Conservation (phyloP, 768 basidiomycete genomes). For the Multifurca ochricompacta region DNA sequence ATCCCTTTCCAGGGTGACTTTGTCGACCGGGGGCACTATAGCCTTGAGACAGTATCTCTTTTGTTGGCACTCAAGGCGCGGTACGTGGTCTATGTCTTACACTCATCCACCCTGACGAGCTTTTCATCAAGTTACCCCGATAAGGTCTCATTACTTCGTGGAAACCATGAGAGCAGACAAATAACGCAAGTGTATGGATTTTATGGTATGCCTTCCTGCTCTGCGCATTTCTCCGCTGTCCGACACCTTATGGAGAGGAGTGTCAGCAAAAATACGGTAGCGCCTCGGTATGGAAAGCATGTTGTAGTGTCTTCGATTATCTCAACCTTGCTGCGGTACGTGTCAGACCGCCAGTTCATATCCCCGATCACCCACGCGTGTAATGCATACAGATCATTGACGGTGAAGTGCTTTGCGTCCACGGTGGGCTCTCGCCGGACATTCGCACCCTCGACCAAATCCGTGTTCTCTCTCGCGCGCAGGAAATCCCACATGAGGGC, state of each 20-base stretch:
- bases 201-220: constrained; percentile 54
- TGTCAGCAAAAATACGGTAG: constrained; percentile 98
- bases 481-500: constrained; percentile 98
- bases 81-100: constrained; percentile 31
- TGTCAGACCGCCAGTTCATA: constrained; percentile 2
- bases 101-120: background rate
- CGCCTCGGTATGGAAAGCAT: constrained; percentile 93
- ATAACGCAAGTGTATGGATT: constrained; percentile 99
- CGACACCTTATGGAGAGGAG: constrained; percentile 52
- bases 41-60: constrained; percentile 88
- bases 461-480: constrained; percentile 84
- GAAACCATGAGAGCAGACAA: constrained; percentile 95
- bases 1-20: constrained; percentile 71
- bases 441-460: constrained; percentile 94
- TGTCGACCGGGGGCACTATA: constrained; percentile 95
- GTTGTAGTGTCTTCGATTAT: constrained; percentile 94
- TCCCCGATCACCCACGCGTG: background rate
- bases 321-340: constrained; percentile 88
- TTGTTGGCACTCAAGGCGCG: constrained; percentile 84
- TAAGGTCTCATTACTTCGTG: constrained; percentile 81
- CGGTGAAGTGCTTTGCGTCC: constrained; percentile 85
- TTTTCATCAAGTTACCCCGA: constrained; percentile 69
- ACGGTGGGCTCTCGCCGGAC: constrained; percentile 93
- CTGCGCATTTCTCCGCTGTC: background rate
- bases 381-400: constrained; percentile 73